Evolutionary conservation across 192 early-diverging fungal species (phyloP).

Genomic region (Pecoramyces ruminantium): DNA sequence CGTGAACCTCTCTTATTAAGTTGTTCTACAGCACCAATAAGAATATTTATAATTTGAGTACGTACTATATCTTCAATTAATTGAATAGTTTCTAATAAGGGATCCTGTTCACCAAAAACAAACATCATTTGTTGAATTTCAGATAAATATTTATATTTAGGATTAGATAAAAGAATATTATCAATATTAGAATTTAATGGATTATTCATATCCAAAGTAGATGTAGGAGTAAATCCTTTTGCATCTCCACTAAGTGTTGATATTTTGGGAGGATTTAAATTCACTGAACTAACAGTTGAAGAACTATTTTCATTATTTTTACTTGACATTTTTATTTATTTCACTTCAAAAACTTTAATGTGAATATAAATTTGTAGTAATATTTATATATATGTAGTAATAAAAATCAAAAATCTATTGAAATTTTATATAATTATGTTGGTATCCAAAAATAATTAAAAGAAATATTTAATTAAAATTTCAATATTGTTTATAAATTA

Average conservation of each 20-base stretch:
- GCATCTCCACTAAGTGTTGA: not conserved
- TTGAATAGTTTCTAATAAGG: constrained; percentile 67
- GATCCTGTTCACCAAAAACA: constrained; percentile 88
- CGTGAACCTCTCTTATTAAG: constrained; percentile 64
- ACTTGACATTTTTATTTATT: not conserved
- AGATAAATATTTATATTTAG: not conserved
- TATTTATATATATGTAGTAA: too few species aligned
- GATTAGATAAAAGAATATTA: not conserved
- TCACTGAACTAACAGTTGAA: not conserved
- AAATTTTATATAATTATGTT: too few species aligned
- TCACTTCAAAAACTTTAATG: too few species aligned
- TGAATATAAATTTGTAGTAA: too few species aligned
- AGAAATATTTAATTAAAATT: too few species aligned
- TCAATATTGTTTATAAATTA: too few species aligned
- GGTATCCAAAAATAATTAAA: too few species aligned
- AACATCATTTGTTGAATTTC: constrained; percentile 99
- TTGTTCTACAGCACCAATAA: constrained; percentile 72
- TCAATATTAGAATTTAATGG: not conserved
- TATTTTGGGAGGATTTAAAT: not conserved
- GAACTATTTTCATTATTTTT: not conserved
- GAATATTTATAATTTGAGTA: constrained; percentile 84
- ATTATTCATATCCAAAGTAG: not conserved
- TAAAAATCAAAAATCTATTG: too few species aligned
- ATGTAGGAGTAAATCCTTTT: not conserved
- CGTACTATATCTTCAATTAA: constrained; percentile 92